Evolutionary conservation across 192 early-diverging fungal genomes (phyloP).

Genomic region (Podila verticillata): DNA sequence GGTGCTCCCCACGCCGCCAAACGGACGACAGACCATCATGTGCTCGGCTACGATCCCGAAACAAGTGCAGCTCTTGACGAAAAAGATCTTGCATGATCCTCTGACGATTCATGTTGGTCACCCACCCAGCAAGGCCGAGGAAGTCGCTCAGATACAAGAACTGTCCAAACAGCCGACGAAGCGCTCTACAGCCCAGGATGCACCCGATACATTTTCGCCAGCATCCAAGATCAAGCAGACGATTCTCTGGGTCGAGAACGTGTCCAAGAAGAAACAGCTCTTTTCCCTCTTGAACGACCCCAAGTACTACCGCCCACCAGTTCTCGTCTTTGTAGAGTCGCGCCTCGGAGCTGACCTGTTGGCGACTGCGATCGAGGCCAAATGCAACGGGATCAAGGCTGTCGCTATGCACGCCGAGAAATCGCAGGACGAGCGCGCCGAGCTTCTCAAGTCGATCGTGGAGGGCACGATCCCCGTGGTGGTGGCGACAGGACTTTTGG

Average conservation of each 20-base stretch:
- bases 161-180: not conserved
- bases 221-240: slow-evolving; percentile 61
- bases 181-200: not conserved
- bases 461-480: slow-evolving; percentile 50
- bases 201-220: slow-evolving; percentile 22
- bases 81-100: slow-evolving; percentile 30
- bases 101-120: slow-evolving; percentile 48
- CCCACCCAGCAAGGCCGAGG: not conserved
- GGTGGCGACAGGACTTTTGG: slow-evolving; percentile 62
- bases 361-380: slow-evolving; percentile 53
- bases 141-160: not conserved
- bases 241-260: slow-evolving; percentile 65
- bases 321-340: slow-evolving; percentile 65
- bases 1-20: slow-evolving; percentile 36
- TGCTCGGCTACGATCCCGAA: slow-evolving; percentile 63
- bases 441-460: slow-evolving; percentile 40
- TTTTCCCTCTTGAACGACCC: slow-evolving; percentile 62
- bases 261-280: slow-evolving; percentile 62
- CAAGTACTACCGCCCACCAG: slow-evolving; percentile 61
- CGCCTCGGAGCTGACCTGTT: slow-evolving; percentile 63
- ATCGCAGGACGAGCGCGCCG: slow-evolving; percentile 52
- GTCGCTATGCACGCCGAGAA: slow-evolving; percentile 63
- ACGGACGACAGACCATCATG: slow-evolving; percentile 52
- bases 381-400: slow-evolving; percentile 39
- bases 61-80: slow-evolving; percentile 31